These are phyloP conservation scores for Pseudomonodictys pantanalensis DNA, from an alignment of 495 filamentous ascomycete genomes.

Conservation along the genomic window DNA sequence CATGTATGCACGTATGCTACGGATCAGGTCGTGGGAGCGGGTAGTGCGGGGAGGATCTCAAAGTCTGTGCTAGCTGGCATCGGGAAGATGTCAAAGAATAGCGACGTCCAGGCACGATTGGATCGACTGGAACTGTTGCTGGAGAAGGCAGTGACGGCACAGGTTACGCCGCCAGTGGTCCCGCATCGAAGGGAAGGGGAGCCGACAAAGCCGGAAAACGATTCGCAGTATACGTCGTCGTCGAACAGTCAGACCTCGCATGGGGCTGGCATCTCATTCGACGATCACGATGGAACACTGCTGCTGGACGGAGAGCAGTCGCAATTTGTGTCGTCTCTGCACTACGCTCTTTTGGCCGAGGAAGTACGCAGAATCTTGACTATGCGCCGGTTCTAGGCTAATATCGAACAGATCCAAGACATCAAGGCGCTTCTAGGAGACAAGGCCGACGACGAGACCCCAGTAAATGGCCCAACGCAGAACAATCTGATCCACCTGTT, in stretches of 20 bases:
- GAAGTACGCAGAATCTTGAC: slow-evolving; percentile 19
- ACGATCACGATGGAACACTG: slow-evolving; percentile 29
- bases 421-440: slow-evolving; percentile 32
- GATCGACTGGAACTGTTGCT: slow-evolving; percentile 32
- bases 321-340: slow-evolving; percentile 34
- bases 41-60: slow-evolving; percentile 5
- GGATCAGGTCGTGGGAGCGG: slow-evolving; percentile 14
- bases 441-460: slow-evolving; percentile 12
- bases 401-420: slow-evolving; percentile 28
- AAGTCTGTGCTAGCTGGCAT: slow-evolving; percentile 12
- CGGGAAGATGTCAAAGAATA: slow-evolving; percentile 1
- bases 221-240: slow-evolving; percentile 17
- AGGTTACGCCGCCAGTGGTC: neutral
- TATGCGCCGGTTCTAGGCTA: neutral
- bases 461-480: slow-evolving; percentile 6
- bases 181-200: neutral
- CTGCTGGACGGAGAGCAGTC: slow-evolving; percentile 30
- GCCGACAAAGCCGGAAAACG: neutral
- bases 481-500: slow-evolving; percentile 23
- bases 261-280: slow-evolving; percentile 30
- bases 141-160: slow-evolving; percentile 26
- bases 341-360: slow-evolving; percentile 30
- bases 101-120: slow-evolving; percentile 29
- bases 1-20: slow-evolving; percentile 34
- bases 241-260: slow-evolving; percentile 26